Base-by-base conservation (phyloP, 805 yeast species). In the Saccharomycopsis fermentans region DNA sequence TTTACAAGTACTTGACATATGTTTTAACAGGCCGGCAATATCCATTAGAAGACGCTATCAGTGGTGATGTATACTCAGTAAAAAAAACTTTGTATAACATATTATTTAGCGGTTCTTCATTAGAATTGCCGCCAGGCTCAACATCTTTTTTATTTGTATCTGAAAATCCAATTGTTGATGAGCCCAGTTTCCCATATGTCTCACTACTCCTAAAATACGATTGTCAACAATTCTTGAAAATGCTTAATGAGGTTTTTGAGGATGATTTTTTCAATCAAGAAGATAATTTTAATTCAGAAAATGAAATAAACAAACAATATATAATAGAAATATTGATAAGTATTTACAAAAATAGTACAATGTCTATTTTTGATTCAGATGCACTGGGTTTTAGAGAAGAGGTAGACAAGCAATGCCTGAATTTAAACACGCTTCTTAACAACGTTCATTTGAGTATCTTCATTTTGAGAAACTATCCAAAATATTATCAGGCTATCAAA, bases 161-260 rank as follows among this genome's bases (percentile, higher is more conserved):
- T 14, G 62, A 61, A 39, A 61, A 61, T 48, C 63, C 63, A 4
- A 59, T 61, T 32, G 43, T 47, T 35, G 47, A 53, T 43, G 83
- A 81, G 50, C 78, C 81, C 0, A 75, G 84, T 0, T 90, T 85
- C 63, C 96, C 96, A 0, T 85, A 87, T 65, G 70, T 90, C n/a
- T 74, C 73, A 48, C 63, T 76, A 12, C 71, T 90, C 16, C 68
- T 90, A n/a, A 72, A 73, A 43, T 77, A 70, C 63, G 79, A 86
- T 62, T 75, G 86, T 4, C 73, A 78, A n/a, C 79, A 78, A 40
- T 79, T 84, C 71, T 76, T 91, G 37, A 74, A 84, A 0, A 79
- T 87, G 17, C 69, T 94, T 59, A 86, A 90, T 68, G 96, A 87
- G 68, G 86, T 87, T 8, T 84, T 92, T 66, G 97, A 92, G 67